Conservation (phyloP, 306 rosid genomes). For the Cotoneaster glaucophyllus region DNA sequence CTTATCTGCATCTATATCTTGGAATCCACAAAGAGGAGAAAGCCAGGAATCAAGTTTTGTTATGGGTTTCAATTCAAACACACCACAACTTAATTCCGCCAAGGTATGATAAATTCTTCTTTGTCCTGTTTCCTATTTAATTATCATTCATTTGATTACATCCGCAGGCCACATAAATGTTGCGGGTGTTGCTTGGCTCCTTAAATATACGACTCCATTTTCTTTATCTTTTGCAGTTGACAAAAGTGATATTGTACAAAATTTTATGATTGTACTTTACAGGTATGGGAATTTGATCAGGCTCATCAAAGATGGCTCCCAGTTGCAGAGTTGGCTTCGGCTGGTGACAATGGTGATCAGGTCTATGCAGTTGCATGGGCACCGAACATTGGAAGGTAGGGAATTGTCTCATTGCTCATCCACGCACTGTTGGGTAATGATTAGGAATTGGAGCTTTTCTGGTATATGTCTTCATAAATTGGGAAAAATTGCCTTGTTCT, state of each 20-base stretch:
- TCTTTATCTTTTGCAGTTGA: not conserved
- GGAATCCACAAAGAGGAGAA: conserved; percentile 65
- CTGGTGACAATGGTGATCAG: conserved; percentile 57
- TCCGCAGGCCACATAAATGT: not conserved
- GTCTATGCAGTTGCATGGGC: conserved; percentile 89
- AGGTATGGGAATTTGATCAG: conserved; percentile 95
- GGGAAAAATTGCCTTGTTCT: not conserved
- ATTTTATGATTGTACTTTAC: not conserved
- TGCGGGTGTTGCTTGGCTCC: not conserved
- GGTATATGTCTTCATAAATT: not conserved
- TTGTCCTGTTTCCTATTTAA: not conserved
- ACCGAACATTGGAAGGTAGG: conserved; percentile 87
- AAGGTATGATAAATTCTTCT: conserved; percentile 48
- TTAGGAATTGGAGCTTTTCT: not conserved
- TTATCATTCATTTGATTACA: conserved; percentile 11
- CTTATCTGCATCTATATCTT: conserved; percentile 74
- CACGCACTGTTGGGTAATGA: not conserved
- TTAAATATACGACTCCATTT: not conserved
- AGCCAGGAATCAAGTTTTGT: conserved; percentile 65
- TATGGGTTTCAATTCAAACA: conserved; percentile 69
- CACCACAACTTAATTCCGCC: conserved; percentile 69
- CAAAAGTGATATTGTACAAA: not conserved
- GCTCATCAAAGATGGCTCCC: conserved; percentile 99
- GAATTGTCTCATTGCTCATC: conserved; percentile 11
- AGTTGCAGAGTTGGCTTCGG: conserved; percentile 75